These are phyloP conservation scores for Paraurostyla sp. DNA, from an alignment of 73 alveolate species.

Conservation along the genomic window DNA sequence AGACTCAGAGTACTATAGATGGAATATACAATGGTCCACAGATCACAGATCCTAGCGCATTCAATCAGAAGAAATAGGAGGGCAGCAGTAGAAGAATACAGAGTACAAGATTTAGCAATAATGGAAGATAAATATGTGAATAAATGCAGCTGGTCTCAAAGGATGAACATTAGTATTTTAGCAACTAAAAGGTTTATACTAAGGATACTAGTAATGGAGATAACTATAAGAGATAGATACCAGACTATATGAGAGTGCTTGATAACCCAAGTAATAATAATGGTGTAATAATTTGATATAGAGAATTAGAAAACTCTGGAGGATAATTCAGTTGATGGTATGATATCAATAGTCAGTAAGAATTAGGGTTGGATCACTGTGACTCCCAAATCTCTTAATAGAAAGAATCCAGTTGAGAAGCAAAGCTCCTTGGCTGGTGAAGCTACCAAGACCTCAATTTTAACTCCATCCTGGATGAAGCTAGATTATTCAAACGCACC, in stretches of 20 bases:
- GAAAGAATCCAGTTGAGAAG: constrained; percentile 65
- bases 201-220: background rate
- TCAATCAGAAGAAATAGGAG: background rate
- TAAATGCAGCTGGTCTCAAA: constrained; percentile 21
- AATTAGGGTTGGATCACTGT: constrained; percentile 76
- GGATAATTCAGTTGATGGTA: constrained; percentile 64
- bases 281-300: background rate
- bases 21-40: background rate
- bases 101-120: background rate
- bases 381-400: constrained; percentile 47
- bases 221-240: constrained; percentile 49
- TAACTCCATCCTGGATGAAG: constrained; percentile 78
- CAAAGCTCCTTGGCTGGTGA: constrained; percentile 47
- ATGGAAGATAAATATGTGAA: constrained; percentile 50
- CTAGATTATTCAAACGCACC: constrained; percentile 32
- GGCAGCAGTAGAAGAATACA: background rate
- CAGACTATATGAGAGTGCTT: constrained; percentile 66
- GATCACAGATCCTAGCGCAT: background rate
- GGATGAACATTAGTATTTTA: constrained; percentile 63
- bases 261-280: constrained; percentile 61
- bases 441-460: constrained; percentile 62
- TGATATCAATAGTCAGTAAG: constrained; percentile 62
- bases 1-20: background rate
- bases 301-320: constrained; percentile 19
- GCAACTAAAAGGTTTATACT: constrained; percentile 51